phyloP scores from a whole-genome alignment of 257 asterid species.

The Coffea eugenioides region DNA sequence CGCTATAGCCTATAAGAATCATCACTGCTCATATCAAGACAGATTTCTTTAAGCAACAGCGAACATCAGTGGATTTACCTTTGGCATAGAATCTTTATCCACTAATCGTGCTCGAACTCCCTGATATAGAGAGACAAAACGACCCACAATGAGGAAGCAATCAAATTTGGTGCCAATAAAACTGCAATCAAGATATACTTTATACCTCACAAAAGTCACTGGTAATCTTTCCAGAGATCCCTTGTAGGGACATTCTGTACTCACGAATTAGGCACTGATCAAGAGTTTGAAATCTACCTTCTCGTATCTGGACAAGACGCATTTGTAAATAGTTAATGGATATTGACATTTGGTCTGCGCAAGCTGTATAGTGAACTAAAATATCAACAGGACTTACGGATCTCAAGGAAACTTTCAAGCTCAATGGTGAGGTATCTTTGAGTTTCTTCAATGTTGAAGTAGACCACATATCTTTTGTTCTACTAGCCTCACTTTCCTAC shows the following conservation, averaged over 20 bases:
- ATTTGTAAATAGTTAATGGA: conserved; percentile 4
- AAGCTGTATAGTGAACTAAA: background rate
- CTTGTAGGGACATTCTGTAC: conserved; percentile 91
- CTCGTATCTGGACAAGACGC: conserved; percentile 63
- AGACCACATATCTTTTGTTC: conserved; percentile 69
- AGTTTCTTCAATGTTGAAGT: conserved; percentile 65
- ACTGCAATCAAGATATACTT: conserved; percentile 6
- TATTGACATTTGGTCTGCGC: background rate
- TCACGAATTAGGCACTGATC: conserved; percentile 89
- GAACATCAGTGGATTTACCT: conserved; percentile 43
- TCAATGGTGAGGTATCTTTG: conserved; percentile 73
- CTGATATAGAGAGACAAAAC: conserved; percentile 34
- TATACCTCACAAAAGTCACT: conserved; percentile 77
- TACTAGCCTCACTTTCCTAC: conserved; percentile 75
- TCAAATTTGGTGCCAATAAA: background rate
- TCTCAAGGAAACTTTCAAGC: conserved; percentile 91
- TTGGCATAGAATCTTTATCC: conserved; percentile 73
- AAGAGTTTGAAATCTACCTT: conserved; percentile 86
- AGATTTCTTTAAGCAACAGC: background rate
- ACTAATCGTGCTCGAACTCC: conserved; percentile 85
- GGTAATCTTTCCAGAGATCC: conserved; percentile 52
- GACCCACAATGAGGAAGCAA: conserved; percentile 7
- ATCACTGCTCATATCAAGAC: background rate
- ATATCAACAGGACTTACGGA: conserved; percentile 56
- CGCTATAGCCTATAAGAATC: background rate